phyloP scores from a whole-genome alignment of 257 asterid species.

The Solanum stenotomum region DNA sequence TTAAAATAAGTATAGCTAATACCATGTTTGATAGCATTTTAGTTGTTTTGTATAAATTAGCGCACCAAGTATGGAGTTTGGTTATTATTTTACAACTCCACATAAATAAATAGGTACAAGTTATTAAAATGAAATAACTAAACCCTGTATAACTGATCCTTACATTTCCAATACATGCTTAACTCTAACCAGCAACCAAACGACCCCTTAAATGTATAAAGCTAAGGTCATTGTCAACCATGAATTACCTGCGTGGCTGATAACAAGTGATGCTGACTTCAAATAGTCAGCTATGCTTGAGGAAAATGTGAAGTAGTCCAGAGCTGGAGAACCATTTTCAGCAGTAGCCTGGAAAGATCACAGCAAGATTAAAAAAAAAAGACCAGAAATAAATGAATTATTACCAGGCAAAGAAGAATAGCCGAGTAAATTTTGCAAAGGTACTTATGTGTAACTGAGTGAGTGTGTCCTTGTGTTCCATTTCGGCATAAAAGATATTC shows the following conservation, averaged over 20 bases:
- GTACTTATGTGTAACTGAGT: not conserved
- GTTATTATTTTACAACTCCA: not conserved
- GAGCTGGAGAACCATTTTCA: constrained; percentile 50
- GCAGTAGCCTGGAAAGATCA: constrained; percentile 44
- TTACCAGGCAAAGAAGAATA: not conserved
- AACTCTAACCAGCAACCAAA: not conserved
- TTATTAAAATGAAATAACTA: not conserved
- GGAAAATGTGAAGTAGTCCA: constrained; percentile 80
- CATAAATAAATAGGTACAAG: not conserved
- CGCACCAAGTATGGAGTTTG: not conserved
- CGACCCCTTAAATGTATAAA: not conserved
- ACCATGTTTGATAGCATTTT: not conserved
- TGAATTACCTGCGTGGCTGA: constrained; percentile 80
- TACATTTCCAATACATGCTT: not conserved
- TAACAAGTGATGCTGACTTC: constrained; percentile 81
- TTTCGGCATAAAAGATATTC: not conserved
- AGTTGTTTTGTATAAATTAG: not conserved
- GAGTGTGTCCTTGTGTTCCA: not conserved
- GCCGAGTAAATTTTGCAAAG: not conserved
- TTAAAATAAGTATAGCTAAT: not conserved
- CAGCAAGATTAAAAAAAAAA: not conserved
- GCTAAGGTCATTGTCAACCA: not conserved
- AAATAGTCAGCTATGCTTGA: constrained; percentile 82
- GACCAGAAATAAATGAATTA: not conserved
- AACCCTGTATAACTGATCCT: not conserved